Base-by-base conservation (phyloP, 1,139 yeast species). In the Chernovozyma aurita region DNA sequence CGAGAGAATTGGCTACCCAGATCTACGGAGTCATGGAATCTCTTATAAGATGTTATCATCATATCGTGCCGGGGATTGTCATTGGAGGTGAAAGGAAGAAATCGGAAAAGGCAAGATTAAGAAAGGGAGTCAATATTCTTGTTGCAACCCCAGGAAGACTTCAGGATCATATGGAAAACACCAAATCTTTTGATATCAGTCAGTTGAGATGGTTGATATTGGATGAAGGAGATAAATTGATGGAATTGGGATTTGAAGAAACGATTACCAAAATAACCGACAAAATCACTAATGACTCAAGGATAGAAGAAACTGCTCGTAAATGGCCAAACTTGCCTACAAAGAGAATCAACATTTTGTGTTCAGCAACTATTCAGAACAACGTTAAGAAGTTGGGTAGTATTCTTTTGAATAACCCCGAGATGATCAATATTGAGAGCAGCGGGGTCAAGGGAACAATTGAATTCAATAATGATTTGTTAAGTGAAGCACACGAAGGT, bases 21-120 rank as follows among this genome's bases (percentile, higher is more conserved):
- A 90, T 92, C 32, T 84, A 85, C 53, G 70, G 83, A 2, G 96
- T 90, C 4, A 68, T 87, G 46, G 92, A 84, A 47, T 70, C 76
- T 1, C 58, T 90, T 20, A 65, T 79, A 26, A 73, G 84, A 37
- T 79, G 92, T 49, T 81, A 90, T 55, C 92, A 84, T 52, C 76
- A 82, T 56, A 70, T 88, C 28, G 96, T 88, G 4, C 96, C 97
- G 0, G 95, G 97, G 28, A 78, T 88, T 26, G 94, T 88, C 17
- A 86, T 88, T 59, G 97, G 97, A 47, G 97, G 97, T 34, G 97
- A 88, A 54, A 86, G 87, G 72, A 87, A 87, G 55, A 90, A 88
- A 53, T 75, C 92, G 2, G 97, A 88, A 59, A 88, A 88, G 67
- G 95, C 96, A 3, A 66, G 97, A 49, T 64, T 88, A 28, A 71